A percentile compares a stretch with the other conserved stretches of the same genome.
These are phyloP conservation scores for Lithohypha guttulata DNA, from an alignment of 2,329 filamentous ascomycete species.

Conservation along the genomic window DNA sequence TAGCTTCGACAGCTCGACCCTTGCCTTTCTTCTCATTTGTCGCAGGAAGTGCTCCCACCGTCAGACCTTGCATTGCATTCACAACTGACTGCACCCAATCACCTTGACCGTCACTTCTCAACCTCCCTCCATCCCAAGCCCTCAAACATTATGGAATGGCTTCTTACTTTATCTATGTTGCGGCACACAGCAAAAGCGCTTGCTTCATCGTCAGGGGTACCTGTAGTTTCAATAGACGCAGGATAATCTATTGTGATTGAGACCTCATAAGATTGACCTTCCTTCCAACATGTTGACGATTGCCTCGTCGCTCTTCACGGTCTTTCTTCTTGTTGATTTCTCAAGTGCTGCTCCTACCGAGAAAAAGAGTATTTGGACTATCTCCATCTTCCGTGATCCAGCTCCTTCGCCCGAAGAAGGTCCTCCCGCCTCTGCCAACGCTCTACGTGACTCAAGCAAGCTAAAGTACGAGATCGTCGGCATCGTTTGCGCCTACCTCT, in stretches of 20 bases:
- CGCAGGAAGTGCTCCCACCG: slow-evolving; percentile 2
- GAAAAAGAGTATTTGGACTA: slow-evolving; percentile 14
- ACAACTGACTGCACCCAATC: slow-evolving; percentile 7
- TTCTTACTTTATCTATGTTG: slow-evolving; percentile 7
- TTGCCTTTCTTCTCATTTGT: slow-evolving; percentile 6
- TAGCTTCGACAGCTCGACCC: not conserved
- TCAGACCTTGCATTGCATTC: slow-evolving; percentile 4
- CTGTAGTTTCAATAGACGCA: slow-evolving; percentile 17
- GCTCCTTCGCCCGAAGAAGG: slow-evolving; percentile 51
- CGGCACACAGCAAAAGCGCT: not conserved
- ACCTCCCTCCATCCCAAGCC: not conserved
- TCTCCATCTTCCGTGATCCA: slow-evolving; percentile 45
- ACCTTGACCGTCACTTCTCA: slow-evolving; percentile 1
- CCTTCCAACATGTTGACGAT: slow-evolving; percentile 20
- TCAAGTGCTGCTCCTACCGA: slow-evolving; percentile 12
- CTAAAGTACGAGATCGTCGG: slow-evolving; percentile 75
- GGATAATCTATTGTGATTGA: slow-evolving; percentile 10
- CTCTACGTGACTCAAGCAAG: slow-evolving; percentile 50
- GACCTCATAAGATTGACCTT: slow-evolving; percentile 10
- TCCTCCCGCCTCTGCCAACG: slow-evolving; percentile 47
- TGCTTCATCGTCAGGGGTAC: slow-evolving; percentile 13
- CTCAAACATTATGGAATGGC: slow-evolving; percentile 5
- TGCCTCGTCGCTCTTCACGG: slow-evolving; percentile 11
- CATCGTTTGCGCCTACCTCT: slow-evolving; percentile 72
- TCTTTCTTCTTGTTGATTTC: slow-evolving; percentile 3